phyloP scores from a whole-genome alignment of 2,329 filamentous ascomycete genomes.

The Penicillium sp. region DNA sequence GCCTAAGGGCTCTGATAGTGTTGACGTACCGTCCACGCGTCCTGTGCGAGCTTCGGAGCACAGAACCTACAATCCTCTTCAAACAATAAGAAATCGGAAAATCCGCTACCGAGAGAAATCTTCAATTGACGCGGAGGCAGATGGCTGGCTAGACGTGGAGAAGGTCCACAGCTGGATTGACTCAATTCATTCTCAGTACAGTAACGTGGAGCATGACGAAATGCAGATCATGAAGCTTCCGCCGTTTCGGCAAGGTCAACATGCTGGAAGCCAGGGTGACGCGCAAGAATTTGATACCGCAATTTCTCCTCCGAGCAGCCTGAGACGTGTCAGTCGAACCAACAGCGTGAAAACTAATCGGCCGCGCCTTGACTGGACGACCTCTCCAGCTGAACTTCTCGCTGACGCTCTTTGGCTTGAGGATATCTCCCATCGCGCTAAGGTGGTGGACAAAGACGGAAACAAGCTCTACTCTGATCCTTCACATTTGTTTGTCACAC shows the following conservation, averaged over 20 bases:
- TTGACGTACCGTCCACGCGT: constrained; percentile 15
- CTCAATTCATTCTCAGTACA: constrained; percentile 51
- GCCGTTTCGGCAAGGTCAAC: constrained; percentile 28
- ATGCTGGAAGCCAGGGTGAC: constrained; percentile 13
- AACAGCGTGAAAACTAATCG: constrained; percentile 57
- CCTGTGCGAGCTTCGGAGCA: constrained; percentile 46
- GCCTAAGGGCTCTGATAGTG: constrained; percentile 9
- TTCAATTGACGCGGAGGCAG: constrained; percentile 64
- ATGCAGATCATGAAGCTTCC: constrained; percentile 44
- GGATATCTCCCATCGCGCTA: constrained; percentile 68
- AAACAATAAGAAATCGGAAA: constrained; percentile 86
- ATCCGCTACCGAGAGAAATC: constrained; percentile 72
- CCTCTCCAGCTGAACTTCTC: constrained; percentile 76
- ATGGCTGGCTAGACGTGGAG: constrained; percentile 70
- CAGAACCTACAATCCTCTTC: constrained; percentile 80
- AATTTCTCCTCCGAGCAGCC: constrained; percentile 36
- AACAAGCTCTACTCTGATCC: constrained; percentile 55
- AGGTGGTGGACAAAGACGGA: constrained; percentile 75
- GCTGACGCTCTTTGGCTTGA: constrained; percentile 91
- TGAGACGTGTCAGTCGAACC: constrained; percentile 38
- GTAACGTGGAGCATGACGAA: constrained; percentile 40
- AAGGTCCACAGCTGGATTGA: constrained; percentile 73
- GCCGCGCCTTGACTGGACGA: constrained; percentile 76
- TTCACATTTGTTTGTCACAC: constrained; percentile 17
- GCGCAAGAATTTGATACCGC: constrained; percentile 22